Evolutionary conservation across 2,329 filamentous ascomycete species (phyloP).

Genomic region (Colletotrichum brevisporum): DNA sequence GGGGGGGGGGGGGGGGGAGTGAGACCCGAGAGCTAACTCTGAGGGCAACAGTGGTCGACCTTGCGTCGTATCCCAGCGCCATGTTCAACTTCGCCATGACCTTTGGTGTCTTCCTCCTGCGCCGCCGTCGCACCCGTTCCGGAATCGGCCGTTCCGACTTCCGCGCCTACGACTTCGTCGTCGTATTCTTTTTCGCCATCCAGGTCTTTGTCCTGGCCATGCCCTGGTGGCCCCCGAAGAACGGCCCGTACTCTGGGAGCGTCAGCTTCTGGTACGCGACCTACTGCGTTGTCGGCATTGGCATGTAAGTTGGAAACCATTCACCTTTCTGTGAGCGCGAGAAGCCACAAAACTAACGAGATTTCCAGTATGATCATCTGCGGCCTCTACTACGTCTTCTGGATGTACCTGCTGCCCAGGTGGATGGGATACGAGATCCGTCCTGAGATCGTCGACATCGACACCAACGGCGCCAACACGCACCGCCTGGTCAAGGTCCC

Average conservation of each 20-base stretch:
- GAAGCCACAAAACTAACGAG: not conserved
- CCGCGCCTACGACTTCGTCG: constrained; percentile 68
- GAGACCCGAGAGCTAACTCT: not conserved
- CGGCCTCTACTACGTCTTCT: constrained; percentile 69
- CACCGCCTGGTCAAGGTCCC: constrained; percentile 69
- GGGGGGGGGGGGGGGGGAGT: no score
- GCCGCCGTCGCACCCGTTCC: constrained; percentile 66
- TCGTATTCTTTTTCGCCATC: constrained; percentile 72
- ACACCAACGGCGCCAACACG: constrained; percentile 56
- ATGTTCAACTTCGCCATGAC: constrained; percentile 72
- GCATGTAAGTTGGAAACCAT: constrained; percentile 63
- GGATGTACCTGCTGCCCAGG: constrained; percentile 70
- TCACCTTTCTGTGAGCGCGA: not conserved
- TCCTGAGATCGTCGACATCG: constrained; percentile 66
- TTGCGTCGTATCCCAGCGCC: constrained; percentile 70
- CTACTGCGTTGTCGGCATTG: constrained; percentile 75
- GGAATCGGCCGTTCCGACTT: constrained; percentile 66
- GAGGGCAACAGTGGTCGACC: constrained; percentile 64
- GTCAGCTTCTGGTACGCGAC: constrained; percentile 83
- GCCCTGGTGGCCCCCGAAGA: constrained; percentile 79
- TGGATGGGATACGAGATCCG: constrained; percentile 68
- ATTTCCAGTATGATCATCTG: constrained; percentile 63
- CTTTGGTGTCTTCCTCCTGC: constrained; percentile 70
- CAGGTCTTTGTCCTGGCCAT: constrained; percentile 76
- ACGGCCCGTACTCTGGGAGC: constrained; percentile 71